Percentiles rank a stretch among this genome's conserved stretches.
These are phyloP conservation scores for Termitomyces sp. DNA, from an alignment of 1,284 basidiomycete species.

Conservation along the genomic window DNA sequence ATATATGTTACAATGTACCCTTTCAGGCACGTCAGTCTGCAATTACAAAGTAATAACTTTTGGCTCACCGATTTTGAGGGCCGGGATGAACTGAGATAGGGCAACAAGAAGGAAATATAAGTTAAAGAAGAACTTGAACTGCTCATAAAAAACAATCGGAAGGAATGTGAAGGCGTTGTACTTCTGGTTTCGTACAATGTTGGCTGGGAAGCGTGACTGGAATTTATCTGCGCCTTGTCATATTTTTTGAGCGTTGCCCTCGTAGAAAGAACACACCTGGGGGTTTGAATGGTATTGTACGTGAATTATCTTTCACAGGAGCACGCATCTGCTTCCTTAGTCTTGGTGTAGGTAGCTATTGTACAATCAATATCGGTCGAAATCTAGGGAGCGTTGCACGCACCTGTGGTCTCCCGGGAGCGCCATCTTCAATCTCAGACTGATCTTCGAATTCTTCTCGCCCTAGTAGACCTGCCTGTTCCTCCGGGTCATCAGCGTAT, in stretches of 20 bases:
- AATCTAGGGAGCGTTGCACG: constrained; percentile 12
- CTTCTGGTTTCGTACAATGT: constrained; percentile 96
- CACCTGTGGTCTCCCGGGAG: constrained; percentile 15
- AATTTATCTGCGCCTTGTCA: constrained; percentile 51
- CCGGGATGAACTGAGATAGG: constrained; percentile 92
- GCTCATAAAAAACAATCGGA: constrained; percentile 96
- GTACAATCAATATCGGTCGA: neutral
- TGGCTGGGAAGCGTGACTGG: constrained; percentile 68
- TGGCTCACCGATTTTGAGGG: constrained; percentile 84
- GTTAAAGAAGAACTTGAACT: constrained; percentile 99
- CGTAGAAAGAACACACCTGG: constrained; percentile 39
- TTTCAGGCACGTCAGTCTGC: constrained; percentile 23
- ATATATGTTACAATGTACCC: constrained; percentile 97
- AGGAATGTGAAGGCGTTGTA: constrained; percentile 95
- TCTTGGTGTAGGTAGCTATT: constrained; percentile 13
- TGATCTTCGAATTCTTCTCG: constrained; percentile 30
- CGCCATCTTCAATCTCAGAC: constrained; percentile 25
- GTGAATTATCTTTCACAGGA: constrained; percentile 56
- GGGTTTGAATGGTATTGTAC: constrained; percentile 74
- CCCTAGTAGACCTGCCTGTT: constrained; percentile 45
- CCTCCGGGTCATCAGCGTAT: constrained; percentile 59
- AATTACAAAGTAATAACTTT: constrained; percentile 5
- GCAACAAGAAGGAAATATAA: constrained; percentile 98
- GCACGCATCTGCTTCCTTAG: constrained; percentile 8
- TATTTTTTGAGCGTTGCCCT: neutral